These are phyloP conservation scores for Pseudogymnoascus sp. DNA, from an alignment of 2,329 filamentous ascomycete species.

Conservation along the genomic window DNA sequence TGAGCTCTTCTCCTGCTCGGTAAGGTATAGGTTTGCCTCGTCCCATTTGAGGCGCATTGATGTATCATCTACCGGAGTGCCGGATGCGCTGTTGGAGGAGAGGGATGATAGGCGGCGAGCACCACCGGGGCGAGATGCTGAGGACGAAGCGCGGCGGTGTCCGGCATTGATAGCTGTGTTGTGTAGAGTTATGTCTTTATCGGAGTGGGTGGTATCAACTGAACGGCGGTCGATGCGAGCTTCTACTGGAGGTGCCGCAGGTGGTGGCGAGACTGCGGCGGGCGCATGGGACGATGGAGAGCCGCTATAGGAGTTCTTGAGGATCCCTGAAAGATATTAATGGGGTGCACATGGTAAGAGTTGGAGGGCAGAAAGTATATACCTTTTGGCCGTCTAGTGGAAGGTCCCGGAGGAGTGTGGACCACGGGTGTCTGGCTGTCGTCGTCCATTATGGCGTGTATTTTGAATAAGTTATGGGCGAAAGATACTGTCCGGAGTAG, in stretches of 20 bases:
- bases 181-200: conserved; percentile 84
- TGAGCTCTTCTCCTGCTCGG: conserved; percentile 87
- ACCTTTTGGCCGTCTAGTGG: conserved; percentile 32
- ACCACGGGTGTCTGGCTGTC: conserved; percentile 20
- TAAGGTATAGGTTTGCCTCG: conserved; percentile 93
- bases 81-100: conserved; percentile 33
- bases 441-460: conserved; percentile 16
- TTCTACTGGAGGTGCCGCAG: conserved; percentile 24
- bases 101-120: conserved; percentile 58
- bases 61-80: conserved; percentile 45
- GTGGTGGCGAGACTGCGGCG: conserved; percentile 37
- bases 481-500: neutral
- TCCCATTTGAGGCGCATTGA: conserved; percentile 91
- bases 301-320: conserved; percentile 77
- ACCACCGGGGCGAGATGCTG: conserved; percentile 51
- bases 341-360: conserved; percentile 9
- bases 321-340: conserved; percentile 57
- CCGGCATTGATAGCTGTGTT: conserved; percentile 95
- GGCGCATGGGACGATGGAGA: conserved; percentile 40
- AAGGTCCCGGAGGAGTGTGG: conserved; percentile 27
- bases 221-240: conserved; percentile 30
- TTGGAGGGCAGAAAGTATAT: conserved; percentile 13
- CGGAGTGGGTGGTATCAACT: conserved; percentile 39
- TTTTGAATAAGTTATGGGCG: neutral
- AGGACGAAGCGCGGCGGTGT: conserved; percentile 75